Conservation (phyloP, 495 filamentous ascomycete species). For the Aspergillus mulundensis region DNA sequence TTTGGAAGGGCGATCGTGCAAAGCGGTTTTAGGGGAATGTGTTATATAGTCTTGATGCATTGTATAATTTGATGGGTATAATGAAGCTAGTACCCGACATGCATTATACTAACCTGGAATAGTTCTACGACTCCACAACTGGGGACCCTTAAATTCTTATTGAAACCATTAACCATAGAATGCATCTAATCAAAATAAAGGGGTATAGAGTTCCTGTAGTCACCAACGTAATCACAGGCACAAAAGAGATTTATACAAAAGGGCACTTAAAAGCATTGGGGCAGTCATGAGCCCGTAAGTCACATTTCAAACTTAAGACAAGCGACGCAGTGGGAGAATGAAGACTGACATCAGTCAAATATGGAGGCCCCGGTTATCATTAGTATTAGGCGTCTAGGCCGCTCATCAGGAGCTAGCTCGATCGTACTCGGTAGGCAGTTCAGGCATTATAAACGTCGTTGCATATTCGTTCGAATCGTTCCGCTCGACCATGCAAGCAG, state of each 20-base stretch:
- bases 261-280: background rate
- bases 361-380: slow-evolving; percentile 31
- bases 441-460: slow-evolving; percentile 17
- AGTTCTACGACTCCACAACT: background rate
- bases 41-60: background rate
- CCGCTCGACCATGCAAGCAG: slow-evolving; percentile 7
- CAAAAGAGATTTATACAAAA: slow-evolving; percentile 10
- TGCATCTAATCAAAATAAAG: slow-evolving; percentile 3
- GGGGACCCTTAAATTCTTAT: background rate
- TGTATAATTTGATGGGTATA: background rate
- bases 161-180: slow-evolving; percentile 9
- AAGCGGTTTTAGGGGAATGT: slow-evolving; percentile 34
- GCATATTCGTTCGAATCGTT: slow-evolving; percentile 29
- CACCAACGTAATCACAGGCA: background rate
- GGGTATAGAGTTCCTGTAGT: slow-evolving; percentile 13
- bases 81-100: background rate
- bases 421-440: background rate
- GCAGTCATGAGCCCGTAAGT: slow-evolving; percentile 1
- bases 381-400: slow-evolving; percentile 28
- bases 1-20: slow-evolving; percentile 55
- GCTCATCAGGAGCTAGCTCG: slow-evolving; percentile 17
- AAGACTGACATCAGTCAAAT: background rate
- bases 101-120: background rate
- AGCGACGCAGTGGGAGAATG: background rate
- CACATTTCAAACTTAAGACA: background rate